Percentiles rank a stretch among this genome's conserved stretches.
phyloP scores from a whole-genome alignment of 148 eudicot genomes.

The Suaeda aralocaspica region DNA sequence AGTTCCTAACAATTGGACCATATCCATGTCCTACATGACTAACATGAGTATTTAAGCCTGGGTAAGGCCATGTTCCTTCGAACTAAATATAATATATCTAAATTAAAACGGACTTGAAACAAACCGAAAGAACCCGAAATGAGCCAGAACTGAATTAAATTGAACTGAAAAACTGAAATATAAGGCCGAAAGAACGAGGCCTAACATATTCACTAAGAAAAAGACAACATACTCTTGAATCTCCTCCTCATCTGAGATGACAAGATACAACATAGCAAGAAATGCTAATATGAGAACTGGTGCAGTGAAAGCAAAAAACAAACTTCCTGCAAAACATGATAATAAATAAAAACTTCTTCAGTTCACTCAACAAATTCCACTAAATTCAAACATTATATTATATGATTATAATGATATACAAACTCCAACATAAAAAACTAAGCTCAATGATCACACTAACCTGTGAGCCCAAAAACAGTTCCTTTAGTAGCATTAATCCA shows the following conservation, averaged over 20 bases:
- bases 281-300: conserved; percentile 61
- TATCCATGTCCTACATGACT: not conserved
- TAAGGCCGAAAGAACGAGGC: too few species aligned
- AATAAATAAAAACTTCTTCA: not conserved
- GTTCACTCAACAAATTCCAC: not conserved
- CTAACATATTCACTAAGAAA: too few species aligned
- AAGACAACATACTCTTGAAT: conserved; percentile 45
- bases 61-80: too few species aligned
- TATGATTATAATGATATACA: not conserved
- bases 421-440: not conserved
- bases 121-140: too few species aligned
- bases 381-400: not conserved
- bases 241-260: conserved; percentile 53
- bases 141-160: too few species aligned
- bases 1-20: too few species aligned
- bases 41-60: not conserved
- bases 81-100: too few species aligned
- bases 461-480: conserved; percentile 45
- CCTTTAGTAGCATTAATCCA: conserved; percentile 26
- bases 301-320: conserved; percentile 51
- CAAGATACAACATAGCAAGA: conserved; percentile 53
- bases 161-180: too few species aligned
- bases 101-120: too few species aligned
- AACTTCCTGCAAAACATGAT: conserved; percentile 51
- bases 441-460: conserved; percentile 20